Base-by-base conservation (phyloP, 352 stramenopile species). In the Phytophthora meadii region DNA sequence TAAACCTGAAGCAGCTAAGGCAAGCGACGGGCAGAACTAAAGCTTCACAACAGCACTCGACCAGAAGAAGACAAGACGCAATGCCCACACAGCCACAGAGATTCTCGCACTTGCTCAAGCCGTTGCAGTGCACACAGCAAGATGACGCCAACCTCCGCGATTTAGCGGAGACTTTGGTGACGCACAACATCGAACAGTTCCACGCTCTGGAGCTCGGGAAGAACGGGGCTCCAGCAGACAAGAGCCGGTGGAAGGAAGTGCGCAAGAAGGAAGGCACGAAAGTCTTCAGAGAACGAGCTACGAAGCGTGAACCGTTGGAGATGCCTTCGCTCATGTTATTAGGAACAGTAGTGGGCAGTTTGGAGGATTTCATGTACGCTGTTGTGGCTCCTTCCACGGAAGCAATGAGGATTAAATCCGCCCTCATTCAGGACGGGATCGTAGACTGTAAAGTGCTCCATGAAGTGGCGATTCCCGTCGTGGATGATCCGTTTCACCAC, bases 321-420 rank as follows among this genome's bases (percentile, higher is more conserved):
- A 55, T 76, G 46, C 47, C 68, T 2, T 72, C 57, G 19, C 37
- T 79, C 28, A 49, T 73, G 53, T n/a, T 70, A 0, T 19, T 68
- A 11, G 70, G 61, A 1, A 61, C 34, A 1, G 39, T 73, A 10
- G 66, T 50, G 8, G 76, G 76, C 5, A 74, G 62, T 15, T 47
- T 84, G 5, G 70, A 84, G 41, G 76, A 84, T 46, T 28, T 82
- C n/a, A 77, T 84, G 72, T 87, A 82, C 53, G 79, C 76, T 6
- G 64, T 75, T 3, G 44, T 71, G 10, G 50, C 65, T 12, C 41
- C 64, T 4, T 61, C 68, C 14, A 71, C 58, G 30, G 64, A 73
- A 14, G 54, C 57, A n/a, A 76, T 82, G 70, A 30, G 61, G 5
- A 6, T 85, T 39, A 72, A 76, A 24, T 79, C 60, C 10, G 45